Conservation (phyloP, 2,329 filamentous ascomycete genomes). For the Cylindrodendrum hubeiense region DNA sequence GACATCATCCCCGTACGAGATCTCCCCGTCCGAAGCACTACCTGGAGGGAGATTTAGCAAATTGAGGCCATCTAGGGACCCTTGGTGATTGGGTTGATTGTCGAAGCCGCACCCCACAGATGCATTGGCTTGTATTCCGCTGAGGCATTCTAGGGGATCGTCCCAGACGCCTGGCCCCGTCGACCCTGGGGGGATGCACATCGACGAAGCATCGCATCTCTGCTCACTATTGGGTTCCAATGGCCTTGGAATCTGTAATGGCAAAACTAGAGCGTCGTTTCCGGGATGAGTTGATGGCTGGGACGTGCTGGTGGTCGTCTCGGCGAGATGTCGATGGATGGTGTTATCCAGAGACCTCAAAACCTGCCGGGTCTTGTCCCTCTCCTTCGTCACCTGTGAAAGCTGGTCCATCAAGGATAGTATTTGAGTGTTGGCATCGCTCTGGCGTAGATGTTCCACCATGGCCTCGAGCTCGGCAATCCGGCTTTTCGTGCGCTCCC, state of each 20-base stretch:
- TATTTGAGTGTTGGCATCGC: slow-evolving; percentile 42
- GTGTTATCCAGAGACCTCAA: slow-evolving; percentile 29
- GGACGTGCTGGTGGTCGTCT: neutral
- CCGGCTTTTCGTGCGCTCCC: slow-evolving; percentile 48
- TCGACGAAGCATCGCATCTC: neutral
- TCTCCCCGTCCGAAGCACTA: neutral
- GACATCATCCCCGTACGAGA: neutral
- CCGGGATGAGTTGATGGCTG: slow-evolving; percentile 6
- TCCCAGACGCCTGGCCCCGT: neutral
- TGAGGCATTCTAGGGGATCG: neutral
- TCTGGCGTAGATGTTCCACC: slow-evolving; percentile 41
- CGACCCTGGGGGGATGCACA: neutral
- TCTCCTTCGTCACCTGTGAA: slow-evolving; percentile 40
- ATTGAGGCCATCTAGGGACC: neutral
- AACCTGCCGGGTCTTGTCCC: slow-evolving; percentile 35
- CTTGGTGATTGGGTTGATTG: neutral
- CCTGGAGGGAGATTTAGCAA: neutral
- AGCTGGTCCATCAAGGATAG: slow-evolving; percentile 43
- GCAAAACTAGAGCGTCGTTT: neutral
- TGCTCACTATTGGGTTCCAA: neutral
- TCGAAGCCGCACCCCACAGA: neutral
- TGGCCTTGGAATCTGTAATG: neutral
- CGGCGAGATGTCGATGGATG: slow-evolving; percentile 33
- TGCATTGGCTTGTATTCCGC: neutral
- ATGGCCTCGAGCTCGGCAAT: slow-evolving; percentile 47